Conservation (phyloP, 208 protist species). For the Crithidia acanthocephali region DNA sequence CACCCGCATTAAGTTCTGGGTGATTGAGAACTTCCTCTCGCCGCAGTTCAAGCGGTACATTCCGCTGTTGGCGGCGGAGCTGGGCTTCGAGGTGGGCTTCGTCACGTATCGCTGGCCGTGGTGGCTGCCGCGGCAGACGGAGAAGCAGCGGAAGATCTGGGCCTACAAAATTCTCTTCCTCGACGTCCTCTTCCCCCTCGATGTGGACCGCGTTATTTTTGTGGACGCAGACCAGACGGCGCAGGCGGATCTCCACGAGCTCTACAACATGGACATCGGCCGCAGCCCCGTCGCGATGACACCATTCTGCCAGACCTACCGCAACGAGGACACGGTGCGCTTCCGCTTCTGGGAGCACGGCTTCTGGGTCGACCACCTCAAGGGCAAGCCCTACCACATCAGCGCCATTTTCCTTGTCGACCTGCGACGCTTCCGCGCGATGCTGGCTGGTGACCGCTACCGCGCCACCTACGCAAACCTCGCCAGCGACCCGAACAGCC, state of each 20-base stretch:
- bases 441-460: conserved; percentile 93
- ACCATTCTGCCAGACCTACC: conserved; percentile 95
- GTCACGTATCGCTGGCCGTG: conserved; percentile 99
- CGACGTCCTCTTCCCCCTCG: conserved; percentile 98
- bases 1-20: conserved; percentile 99
- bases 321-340: conserved; percentile 90
- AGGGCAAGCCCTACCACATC: conserved; percentile 97
- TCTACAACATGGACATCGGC: conserved; percentile 97
- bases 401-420: conserved; percentile 98
- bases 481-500: conserved; percentile 90
- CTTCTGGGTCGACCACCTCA: conserved; percentile 96
- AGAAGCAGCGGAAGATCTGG: conserved; percentile 99
- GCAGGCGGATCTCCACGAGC: conserved; percentile 88
- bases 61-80: conserved; percentile 84
- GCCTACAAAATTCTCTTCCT: conserved; percentile 99
- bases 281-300: conserved; percentile 96
- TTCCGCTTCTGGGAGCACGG: conserved; percentile 95
- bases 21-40: conserved; percentile 98
- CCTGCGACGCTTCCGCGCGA: conserved; percentile 87
- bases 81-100: conserved; percentile 95
- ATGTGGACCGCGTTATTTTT: conserved; percentile 98
- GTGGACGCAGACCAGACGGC: conserved; percentile 99
- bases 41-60: conserved; percentile 96
- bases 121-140: conserved; percentile 96
- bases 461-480: conserved; percentile 92